Evolutionary conservation across 176 grass and related monocot genomes (phyloP).

Genomic region (Saccharum spontaneum): DNA sequence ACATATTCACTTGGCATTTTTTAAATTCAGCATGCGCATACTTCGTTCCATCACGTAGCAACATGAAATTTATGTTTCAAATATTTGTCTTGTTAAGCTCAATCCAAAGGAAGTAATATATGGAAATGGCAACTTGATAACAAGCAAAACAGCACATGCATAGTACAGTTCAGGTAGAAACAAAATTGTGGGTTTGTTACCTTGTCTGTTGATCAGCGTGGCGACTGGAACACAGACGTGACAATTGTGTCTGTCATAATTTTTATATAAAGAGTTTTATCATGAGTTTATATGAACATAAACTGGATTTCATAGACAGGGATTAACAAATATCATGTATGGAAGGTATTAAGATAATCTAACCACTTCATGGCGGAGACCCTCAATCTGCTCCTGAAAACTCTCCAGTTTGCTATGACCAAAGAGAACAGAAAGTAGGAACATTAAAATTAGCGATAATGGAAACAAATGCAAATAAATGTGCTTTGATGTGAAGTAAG

Average conservation of each 20-base stretch:
- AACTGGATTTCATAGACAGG: neutral
- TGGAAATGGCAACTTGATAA: neutral
- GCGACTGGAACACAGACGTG: neutral
- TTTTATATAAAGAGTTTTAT: neutral
- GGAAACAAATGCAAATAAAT: neutral
- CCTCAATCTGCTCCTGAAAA: constrained; percentile 3
- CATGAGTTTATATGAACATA: neutral
- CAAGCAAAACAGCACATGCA: neutral
- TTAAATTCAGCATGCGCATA: neutral
- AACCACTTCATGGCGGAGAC: constrained; percentile 11
- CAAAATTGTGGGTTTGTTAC: neutral
- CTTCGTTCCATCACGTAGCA: neutral
- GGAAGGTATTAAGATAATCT: neutral
- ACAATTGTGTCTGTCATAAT: constrained; percentile 14
- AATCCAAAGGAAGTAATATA: neutral
- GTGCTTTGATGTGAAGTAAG: neutral
- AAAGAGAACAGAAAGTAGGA: neutral
- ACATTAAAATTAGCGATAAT: neutral
- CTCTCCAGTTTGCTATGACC: neutral
- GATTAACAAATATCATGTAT: neutral
- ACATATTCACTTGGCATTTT: neutral
- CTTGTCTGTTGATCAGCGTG: neutral
- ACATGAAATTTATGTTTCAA: neutral
- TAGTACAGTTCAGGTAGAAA: neutral
- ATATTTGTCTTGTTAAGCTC: neutral